Evolutionary conservation across 345 rosid species (phyloP).

Genomic region (Salix koriyanagi): DNA sequence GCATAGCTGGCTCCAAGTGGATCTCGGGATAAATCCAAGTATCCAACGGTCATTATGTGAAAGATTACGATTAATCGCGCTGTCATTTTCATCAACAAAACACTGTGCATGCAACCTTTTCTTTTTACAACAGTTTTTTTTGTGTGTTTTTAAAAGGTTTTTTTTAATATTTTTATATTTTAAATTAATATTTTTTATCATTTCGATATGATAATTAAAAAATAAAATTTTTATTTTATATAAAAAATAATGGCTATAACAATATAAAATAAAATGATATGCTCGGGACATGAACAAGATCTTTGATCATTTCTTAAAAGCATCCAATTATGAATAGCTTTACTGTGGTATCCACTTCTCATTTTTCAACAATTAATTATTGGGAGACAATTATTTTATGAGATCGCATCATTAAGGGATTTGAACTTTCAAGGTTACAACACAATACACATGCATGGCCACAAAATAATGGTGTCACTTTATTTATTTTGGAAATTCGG

Average conservation of each 20-base stretch:
- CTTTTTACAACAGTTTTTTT: too few species aligned
- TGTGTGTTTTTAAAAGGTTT: too few species aligned
- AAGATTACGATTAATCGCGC: neutral
- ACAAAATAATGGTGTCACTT: neutral
- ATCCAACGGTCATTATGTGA: neutral
- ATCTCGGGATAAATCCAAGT: neutral
- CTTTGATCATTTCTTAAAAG: constrained; percentile 1
- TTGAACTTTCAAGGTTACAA: neutral
- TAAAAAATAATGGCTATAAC: too few species aligned
- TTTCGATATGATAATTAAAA: too few species aligned
- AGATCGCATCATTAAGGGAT: neutral
- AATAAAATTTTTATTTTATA: too few species aligned
- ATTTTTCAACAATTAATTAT: neutral
- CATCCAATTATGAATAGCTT: constrained; percentile 7
- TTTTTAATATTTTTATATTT: too few species aligned
- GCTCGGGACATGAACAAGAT: neutral
- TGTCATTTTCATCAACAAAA: neutral
- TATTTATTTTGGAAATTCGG: neutral
- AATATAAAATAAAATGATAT: neutral
- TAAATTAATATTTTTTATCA: too few species aligned
- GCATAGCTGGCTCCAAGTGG: neutral
- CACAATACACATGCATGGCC: neutral
- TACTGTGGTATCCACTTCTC: neutral
- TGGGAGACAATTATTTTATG: neutral
- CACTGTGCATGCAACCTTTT: neutral